Conservation (phyloP, 495 filamentous ascomycete species). For the Penicillium mononematosum region DNA sequence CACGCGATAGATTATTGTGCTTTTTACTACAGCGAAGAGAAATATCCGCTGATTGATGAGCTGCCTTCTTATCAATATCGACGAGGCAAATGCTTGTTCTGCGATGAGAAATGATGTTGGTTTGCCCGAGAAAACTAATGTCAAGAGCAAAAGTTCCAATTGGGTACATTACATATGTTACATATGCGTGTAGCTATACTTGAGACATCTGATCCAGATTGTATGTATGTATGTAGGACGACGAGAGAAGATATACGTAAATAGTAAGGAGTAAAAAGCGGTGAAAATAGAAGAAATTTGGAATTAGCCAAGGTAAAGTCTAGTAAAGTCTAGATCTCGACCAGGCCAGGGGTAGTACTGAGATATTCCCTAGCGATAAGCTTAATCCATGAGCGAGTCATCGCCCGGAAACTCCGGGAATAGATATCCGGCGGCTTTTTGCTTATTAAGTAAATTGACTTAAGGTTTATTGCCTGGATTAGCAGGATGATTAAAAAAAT, state of each 20-base stretch:
- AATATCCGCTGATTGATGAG: too few relatives aligned
- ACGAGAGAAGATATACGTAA: not conserved
- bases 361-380: slow-evolving; percentile 6
- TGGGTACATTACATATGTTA: too few relatives aligned
- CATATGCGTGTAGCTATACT: too few relatives aligned
- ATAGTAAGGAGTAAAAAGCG: not conserved
- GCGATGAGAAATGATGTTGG: too few relatives aligned
- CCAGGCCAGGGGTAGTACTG: slow-evolving; percentile 2
- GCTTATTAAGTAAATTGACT: not conserved
- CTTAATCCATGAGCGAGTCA: slow-evolving; percentile 14
- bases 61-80: too few relatives aligned
- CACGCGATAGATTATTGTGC: too few relatives aligned
- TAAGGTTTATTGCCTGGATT: not conserved
- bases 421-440: not conserved
- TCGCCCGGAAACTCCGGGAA: not conserved
- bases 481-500: not conserved
- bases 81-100: too few relatives aligned
- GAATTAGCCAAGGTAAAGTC: not conserved
- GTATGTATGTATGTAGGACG: not conserved
- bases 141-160: too few relatives aligned
- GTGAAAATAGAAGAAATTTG: not conserved
- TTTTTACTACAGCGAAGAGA: too few relatives aligned
- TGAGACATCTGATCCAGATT: not conserved
- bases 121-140: too few relatives aligned
- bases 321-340: not conserved